These are phyloP conservation scores for Colletotrichum godetiae DNA, from an alignment of 2,329 filamentous ascomycete species.

Conservation along the genomic window DNA sequence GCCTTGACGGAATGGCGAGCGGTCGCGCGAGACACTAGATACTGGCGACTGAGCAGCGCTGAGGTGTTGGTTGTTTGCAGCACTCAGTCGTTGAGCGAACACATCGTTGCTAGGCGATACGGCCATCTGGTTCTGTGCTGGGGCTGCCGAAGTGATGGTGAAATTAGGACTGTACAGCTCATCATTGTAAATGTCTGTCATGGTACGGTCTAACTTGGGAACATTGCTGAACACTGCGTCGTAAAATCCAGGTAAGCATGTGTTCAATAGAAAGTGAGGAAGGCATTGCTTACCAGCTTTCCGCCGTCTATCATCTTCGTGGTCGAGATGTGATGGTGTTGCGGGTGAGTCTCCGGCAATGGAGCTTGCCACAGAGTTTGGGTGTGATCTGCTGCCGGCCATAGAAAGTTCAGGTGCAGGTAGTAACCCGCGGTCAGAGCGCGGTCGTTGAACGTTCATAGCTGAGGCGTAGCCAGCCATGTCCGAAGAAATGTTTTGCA, in stretches of 20 bases:
- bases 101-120: slow-evolving; percentile 68
- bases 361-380: slow-evolving; percentile 68
- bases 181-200: slow-evolving; percentile 87
- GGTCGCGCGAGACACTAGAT: slow-evolving; percentile 66
- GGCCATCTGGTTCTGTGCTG: slow-evolving; percentile 57
- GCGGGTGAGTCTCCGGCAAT: slow-evolving; percentile 69
- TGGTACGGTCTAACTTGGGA: slow-evolving; percentile 86
- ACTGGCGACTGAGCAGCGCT: slow-evolving; percentile 65
- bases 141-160: slow-evolving; percentile 64
- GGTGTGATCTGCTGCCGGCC: slow-evolving; percentile 57
- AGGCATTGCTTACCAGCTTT: slow-evolving; percentile 64
- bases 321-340: slow-evolving; percentile 64
- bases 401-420: slow-evolving; percentile 58
- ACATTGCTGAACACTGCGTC: slow-evolving; percentile 52
- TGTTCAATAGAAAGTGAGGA: slow-evolving; percentile 7
- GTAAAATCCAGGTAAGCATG: slow-evolving; percentile 50
- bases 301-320: slow-evolving; percentile 59
- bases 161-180: slow-evolving; percentile 84
- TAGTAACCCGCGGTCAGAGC: slow-evolving; percentile 53
- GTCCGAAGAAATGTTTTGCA: slow-evolving; percentile 51
- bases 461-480: slow-evolving; percentile 52
- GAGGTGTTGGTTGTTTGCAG: slow-evolving; percentile 80
- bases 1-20: slow-evolving; percentile 84
- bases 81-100: slow-evolving; percentile 81
- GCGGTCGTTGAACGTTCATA: slow-evolving; percentile 52